Base-by-base conservation (phyloP, 805 yeast genomes). In the Nadsonia fulvescens region DNA sequence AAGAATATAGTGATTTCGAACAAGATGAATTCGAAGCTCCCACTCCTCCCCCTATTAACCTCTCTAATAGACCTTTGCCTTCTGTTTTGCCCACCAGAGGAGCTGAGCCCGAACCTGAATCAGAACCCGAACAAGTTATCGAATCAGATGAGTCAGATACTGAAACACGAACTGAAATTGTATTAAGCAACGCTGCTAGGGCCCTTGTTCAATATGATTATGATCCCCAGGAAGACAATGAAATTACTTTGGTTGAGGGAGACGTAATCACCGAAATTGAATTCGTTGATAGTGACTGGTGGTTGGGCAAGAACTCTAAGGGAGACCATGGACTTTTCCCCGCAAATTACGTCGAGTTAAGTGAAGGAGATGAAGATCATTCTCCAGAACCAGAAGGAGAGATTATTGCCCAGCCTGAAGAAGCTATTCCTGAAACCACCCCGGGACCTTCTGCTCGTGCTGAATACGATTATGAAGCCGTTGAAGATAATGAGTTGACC, bases 241-340 rank as follows among this genome's bases (percentile, higher is more conserved):
- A 77, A 46, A 65, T 77, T 27, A 59, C 59, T 1, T 64, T 77
- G 24, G 53, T 37, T 11, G 83, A 71, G 38, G 82, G 77, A 28
- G 89, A 77, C 36, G 37, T 45, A 18, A 66, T 77, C 33, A 51
- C 60, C n/a, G 67, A 67, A 14, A 70, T 78, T 34, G 75, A 73
- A 33, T 62, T 68, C 38, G 64, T 69, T 9, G 82, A 73, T 42
- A 76, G 69, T 31, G 82, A 71, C 37, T 77, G 86, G 86, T 89
- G 96, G 96, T 56, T 75, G 29, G 98, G 98, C 27, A 70, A 66
- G 35, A 63, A 77, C 40, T 30, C 49, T 14, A 51, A 65, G 11
- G 95, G 94, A 22, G 79, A 70, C 36, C 61, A 62, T 37, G 94
- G 93, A 24, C 54, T 86, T 31, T 86, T 86, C 70, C 98, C 98